Conservation (phyloP, 208 protist genomes). For the Acanthamoeba sp. region DNA sequence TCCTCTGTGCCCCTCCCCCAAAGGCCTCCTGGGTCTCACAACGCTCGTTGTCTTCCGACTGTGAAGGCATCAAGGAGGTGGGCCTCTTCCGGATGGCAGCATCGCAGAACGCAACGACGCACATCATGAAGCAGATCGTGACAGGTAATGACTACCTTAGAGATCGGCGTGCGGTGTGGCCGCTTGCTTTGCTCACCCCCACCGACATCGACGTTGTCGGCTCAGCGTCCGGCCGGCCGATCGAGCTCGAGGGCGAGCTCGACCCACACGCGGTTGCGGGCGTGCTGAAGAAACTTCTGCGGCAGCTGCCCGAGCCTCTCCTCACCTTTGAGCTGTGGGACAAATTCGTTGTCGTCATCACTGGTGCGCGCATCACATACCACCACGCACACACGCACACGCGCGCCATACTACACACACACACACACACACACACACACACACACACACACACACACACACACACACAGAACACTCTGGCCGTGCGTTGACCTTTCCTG, state of each 20-base stretch:
- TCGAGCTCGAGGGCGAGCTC: slow-evolving; percentile 34
- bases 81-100: slow-evolving; percentile 64
- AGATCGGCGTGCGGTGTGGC: too few relatives aligned
- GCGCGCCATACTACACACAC: too few relatives aligned
- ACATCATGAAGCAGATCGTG: slow-evolving; percentile 35
- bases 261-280: slow-evolving; percentile 55
- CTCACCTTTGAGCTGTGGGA: slow-evolving; percentile 70
- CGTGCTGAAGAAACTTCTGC: slow-evolving; percentile 59
- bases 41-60: neutral
- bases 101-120: neutral
- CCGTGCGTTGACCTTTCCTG: neutral
- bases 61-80: slow-evolving; percentile 31
- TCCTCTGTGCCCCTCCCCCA: too few relatives aligned
- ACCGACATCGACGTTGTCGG: too few relatives aligned
- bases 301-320: slow-evolving; percentile 50
- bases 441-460: too few relatives aligned
- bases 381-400: too few relatives aligned
- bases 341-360: slow-evolving; percentile 18
- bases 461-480: too few relatives aligned
- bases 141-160: too few relatives aligned
- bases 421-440: too few relatives aligned
- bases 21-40: neutral
- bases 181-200: neutral
- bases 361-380: neutral
- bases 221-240: neutral